Evolutionary conservation across 2,329 filamentous ascomycete genomes (phyloP).

Genomic region (Elsinoe ampelina): DNA sequence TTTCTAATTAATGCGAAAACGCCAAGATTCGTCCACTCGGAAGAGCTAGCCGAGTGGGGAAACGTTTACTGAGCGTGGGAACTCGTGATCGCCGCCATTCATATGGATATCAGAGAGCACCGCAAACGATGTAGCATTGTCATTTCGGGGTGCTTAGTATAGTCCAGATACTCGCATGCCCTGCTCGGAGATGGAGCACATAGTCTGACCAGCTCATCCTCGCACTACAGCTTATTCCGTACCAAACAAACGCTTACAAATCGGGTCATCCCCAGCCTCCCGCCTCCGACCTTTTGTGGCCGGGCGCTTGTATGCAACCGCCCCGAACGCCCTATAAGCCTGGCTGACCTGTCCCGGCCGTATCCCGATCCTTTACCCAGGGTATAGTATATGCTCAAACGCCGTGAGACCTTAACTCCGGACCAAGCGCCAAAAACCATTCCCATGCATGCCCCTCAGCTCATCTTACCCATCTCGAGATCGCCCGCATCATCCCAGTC

Average conservation of each 20-base stretch:
- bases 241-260: neutral
- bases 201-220: neutral
- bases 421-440: neutral
- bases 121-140: no score
- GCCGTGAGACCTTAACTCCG: neutral
- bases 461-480: conserved; percentile 63
- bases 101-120: no score
- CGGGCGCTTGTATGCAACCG: neutral
- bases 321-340: neutral
- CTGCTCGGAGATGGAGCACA: no score
- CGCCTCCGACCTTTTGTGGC: neutral
- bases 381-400: neutral
- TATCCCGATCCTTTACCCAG: neutral
- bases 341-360: neutral
- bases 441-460: conserved; percentile 29
- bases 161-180: no score
- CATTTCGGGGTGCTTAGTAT: no score
- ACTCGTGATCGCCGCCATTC: no score
- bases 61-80: neutral
- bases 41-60: neutral
- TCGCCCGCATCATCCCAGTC: conserved; percentile 47
- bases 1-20: neutral
- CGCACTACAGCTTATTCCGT: no score
- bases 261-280: neutral
- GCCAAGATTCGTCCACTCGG: neutral